These are phyloP conservation scores for Neurospora sp. DNA, from an alignment of 495 filamentous ascomycete genomes.

Conservation along the genomic window DNA sequence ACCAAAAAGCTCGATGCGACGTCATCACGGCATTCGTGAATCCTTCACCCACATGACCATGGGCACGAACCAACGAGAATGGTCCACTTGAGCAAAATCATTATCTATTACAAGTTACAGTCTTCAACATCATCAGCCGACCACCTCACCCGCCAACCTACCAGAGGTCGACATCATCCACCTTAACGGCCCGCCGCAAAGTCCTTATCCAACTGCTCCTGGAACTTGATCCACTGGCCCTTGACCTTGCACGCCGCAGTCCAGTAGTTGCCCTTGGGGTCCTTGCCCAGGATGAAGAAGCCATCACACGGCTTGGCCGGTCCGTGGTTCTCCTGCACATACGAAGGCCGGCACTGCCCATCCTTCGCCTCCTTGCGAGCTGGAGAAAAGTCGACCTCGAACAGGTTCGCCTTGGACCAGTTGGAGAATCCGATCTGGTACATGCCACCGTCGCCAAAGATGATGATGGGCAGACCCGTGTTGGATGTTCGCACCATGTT, in stretches of 20 bases:
- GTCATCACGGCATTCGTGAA: background rate
- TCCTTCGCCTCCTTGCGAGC: slow-evolving; percentile 12
- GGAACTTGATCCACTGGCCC: slow-evolving; percentile 25
- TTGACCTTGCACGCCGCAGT: slow-evolving; percentile 24
- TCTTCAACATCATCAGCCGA: background rate
- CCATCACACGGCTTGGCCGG: slow-evolving; percentile 21
- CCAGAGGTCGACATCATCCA: background rate
- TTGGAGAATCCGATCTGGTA: slow-evolving; percentile 32
- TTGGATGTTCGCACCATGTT: slow-evolving; percentile 14
- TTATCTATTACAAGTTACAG: background rate
- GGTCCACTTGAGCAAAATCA: too few species aligned
- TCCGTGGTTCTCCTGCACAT: slow-evolving; percentile 25
- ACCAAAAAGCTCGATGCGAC: background rate
- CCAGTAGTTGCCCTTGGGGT: slow-evolving; percentile 41
- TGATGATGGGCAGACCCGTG: slow-evolving; percentile 14
- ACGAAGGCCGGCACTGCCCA: slow-evolving; percentile 7
- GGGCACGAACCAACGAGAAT: too few species aligned
- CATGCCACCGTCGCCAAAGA: slow-evolving; percentile 34
- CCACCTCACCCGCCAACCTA: background rate
- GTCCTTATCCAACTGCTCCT: slow-evolving; percentile 20
- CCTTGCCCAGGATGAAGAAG: slow-evolving; percentile 38
- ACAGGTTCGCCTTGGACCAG: slow-evolving; percentile 34
- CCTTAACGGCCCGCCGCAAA: background rate
- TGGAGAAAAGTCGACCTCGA: slow-evolving; percentile 32
- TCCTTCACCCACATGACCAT: background rate